These are phyloP conservation scores for Pythium dissotocum DNA, from an alignment of 352 stramenopile genomes.

Conservation along the genomic window DNA sequence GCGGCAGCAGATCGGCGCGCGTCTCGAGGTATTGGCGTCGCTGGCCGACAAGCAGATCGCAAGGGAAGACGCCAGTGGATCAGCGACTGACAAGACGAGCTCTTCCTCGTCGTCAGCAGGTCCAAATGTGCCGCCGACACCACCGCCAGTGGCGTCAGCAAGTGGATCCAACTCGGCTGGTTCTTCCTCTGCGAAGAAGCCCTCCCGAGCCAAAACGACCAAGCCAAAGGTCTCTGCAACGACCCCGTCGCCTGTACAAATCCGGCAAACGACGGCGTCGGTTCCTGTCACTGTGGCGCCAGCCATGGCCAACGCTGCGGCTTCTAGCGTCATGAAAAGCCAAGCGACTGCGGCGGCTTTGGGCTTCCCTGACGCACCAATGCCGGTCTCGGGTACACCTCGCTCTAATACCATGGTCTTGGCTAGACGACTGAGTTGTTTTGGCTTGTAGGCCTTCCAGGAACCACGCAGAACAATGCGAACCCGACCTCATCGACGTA, in stretches of 20 bases:
- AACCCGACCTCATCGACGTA: neutral
- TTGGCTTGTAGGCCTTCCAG: neutral
- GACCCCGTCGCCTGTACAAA: neutral
- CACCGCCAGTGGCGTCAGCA: neutral
- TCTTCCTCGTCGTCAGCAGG: neutral
- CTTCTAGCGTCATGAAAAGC: neutral
- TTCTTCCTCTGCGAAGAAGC: neutral
- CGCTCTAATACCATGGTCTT: conserved; percentile 8
- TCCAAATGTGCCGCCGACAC: conserved; percentile 10
- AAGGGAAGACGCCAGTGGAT: conserved; percentile 42
- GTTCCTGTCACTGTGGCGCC: neutral
- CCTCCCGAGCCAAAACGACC: neutral
- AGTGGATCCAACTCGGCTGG: neutral
- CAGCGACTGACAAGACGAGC: conserved; percentile 12
- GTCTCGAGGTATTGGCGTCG: conserved; percentile 74
- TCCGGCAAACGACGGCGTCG: neutral
- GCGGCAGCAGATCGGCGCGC: conserved; percentile 70
- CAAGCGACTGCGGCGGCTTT: conserved; percentile 21
- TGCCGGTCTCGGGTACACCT: conserved; percentile 32
- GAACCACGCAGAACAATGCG: neutral
- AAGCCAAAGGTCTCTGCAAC: neutral
- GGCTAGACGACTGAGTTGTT: neutral
- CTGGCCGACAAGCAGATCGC: conserved; percentile 81
- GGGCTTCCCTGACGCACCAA: conserved; percentile 46
- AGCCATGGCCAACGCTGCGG: neutral